Conservation (phyloP, 176 grass and related monocot genomes). For the Puccinellia tenuiflora region DNA sequence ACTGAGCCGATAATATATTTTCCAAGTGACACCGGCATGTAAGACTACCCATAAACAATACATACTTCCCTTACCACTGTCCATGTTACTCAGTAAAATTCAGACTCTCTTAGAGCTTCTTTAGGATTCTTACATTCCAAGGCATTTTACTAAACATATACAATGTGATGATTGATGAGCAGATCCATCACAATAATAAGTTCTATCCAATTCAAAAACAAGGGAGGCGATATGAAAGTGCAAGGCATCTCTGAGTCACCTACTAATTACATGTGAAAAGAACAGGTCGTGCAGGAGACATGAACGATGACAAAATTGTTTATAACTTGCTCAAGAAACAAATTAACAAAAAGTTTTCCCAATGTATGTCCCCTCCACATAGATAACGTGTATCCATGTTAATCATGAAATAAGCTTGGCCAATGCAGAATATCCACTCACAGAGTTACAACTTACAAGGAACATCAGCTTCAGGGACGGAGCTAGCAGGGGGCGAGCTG, state of each 20-base stretch:
- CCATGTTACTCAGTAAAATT: background rate
- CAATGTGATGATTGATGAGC: background rate
- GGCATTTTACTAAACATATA: background rate
- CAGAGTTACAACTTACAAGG: background rate
- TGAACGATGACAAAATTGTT: background rate
- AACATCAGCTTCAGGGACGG: too few relatives aligned
- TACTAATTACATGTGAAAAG: constrained; percentile 1
- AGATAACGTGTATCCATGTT: constrained; percentile 16
- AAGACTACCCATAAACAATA: background rate
- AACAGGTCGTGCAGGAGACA: background rate
- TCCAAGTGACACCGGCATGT: background rate
- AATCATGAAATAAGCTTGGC: background rate
- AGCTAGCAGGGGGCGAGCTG: too few relatives aligned
- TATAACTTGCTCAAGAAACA: constrained; percentile 11
- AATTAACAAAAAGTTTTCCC: constrained; percentile 66
- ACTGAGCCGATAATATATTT: background rate
- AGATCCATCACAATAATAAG: background rate
- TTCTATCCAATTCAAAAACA: background rate
- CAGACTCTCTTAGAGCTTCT: background rate
- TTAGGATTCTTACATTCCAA: background rate
- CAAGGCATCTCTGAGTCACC: background rate
- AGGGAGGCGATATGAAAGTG: background rate
- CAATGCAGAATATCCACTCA: background rate
- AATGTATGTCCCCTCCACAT: constrained; percentile 56
- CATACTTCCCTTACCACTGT: background rate